These are phyloP conservation scores for Alternaria burnsii DNA, from an alignment of 2,329 filamentous ascomycete genomes.

Conservation along the genomic window DNA sequence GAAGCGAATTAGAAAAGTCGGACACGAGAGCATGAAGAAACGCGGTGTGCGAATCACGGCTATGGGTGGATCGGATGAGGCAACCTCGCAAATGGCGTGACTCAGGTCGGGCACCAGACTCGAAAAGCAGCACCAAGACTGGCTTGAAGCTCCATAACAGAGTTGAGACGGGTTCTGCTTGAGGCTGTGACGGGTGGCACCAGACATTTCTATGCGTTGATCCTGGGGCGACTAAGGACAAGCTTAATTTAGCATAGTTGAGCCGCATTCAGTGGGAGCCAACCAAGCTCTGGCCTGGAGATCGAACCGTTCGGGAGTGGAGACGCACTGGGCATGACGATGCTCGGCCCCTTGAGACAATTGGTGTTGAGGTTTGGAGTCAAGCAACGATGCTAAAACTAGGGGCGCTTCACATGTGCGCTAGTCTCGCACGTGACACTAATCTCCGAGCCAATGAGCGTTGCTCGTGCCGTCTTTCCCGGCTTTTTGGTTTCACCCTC, in stretches of 20 bases:
- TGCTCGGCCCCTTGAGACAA: constrained; percentile 48
- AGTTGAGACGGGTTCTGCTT: constrained; percentile 46
- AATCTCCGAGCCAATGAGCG: constrained; percentile 24
- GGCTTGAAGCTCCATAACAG: constrained; percentile 33
- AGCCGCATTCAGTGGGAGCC: constrained; percentile 31
- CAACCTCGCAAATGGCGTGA: constrained; percentile 44
- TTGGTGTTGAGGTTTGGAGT: constrained; percentile 47
- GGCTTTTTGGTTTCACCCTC: constrained; percentile 29
- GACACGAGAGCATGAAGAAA: constrained; percentile 21
- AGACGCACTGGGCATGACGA: constrained; percentile 36
- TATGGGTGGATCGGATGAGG: constrained; percentile 25
- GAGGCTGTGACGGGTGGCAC: constrained; percentile 45
- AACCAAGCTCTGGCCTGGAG: constrained; percentile 35
- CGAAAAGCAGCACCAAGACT: constrained; percentile 40
- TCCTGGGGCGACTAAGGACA: constrained; percentile 25
- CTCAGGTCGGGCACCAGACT: constrained; percentile 32
- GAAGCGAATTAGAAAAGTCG: constrained; percentile 38
- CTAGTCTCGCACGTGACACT: constrained; percentile 17
- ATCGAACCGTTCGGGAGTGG: constrained; percentile 19
- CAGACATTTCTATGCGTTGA: constrained; percentile 38
- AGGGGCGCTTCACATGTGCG: constrained; percentile 34
- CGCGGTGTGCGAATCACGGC: constrained; percentile 27
- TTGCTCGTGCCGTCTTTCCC: constrained; percentile 18
- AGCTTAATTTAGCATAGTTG: constrained; percentile 30
- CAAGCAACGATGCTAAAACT: constrained; percentile 35